phyloP scores from a whole-genome alignment of 1,139 yeast species.

The Magnusiomyces sp. region DNA sequence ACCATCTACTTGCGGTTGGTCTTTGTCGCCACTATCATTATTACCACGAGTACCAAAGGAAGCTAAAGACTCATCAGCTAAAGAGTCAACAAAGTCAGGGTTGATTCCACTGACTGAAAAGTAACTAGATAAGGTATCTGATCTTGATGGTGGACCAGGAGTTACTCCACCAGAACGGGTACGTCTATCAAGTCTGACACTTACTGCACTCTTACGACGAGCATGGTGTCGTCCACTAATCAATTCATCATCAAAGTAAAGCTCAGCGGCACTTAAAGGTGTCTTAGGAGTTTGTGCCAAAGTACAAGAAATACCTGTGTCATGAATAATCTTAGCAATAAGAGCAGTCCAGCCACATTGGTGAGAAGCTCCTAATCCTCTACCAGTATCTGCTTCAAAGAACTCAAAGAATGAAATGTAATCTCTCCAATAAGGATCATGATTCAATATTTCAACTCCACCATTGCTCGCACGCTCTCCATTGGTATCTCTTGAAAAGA shows the following conservation, averaged over 20 bases:
- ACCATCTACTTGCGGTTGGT: too few species aligned
- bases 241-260: constrained; percentile 33
- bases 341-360: constrained; percentile 98
- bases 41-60: too few species aligned
- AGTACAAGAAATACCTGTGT: constrained; percentile 58
- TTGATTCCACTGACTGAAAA: constrained; percentile 5
- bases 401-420: constrained; percentile 78
- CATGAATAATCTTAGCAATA: constrained; percentile 90
- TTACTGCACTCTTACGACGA: constrained; percentile 17
- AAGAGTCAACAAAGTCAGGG: constrained; percentile 5
- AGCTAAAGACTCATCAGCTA: too few species aligned
- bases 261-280: constrained; percentile 33
- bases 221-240: constrained; percentile 19
- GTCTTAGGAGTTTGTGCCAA: constrained; percentile 29
- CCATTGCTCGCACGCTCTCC: constrained; percentile 81
- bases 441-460: constrained; percentile 47
- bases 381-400: constrained; percentile 92
- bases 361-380: constrained; percentile 92
- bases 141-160: constrained; percentile 8
- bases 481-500: constrained; percentile 64
- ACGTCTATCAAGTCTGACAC: constrained; percentile 19
- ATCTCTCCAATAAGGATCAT: constrained; percentile 69
- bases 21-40: too few species aligned
- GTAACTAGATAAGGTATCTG: constrained; percentile 5
- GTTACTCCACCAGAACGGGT: constrained; percentile 4